Evolutionary conservation across 2,329 filamentous ascomycete species (phyloP), one percentile per base, ranked within the genome.

Genomic region (Phialophora tarda): DNA sequence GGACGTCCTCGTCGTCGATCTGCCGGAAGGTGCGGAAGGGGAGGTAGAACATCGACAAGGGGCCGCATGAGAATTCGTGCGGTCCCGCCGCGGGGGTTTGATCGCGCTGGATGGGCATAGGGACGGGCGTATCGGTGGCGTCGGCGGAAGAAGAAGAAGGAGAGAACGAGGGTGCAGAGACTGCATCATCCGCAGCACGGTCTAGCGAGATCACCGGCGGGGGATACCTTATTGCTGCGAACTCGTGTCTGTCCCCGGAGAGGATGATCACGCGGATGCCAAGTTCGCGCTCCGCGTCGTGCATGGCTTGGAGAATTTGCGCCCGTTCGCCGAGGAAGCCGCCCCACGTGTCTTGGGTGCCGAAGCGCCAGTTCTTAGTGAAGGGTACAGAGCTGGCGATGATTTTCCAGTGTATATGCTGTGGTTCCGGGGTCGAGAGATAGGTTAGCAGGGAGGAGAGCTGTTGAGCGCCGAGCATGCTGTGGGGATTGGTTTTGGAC

Each of bases 351-450:
- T 99, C 95, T 68, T 89, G 84, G 1, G 88, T 88, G 70, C 95
- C 94, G 70, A 97, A 87, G 26, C 88, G 90, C 94, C 95, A 99
- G 78, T 99, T 99, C 81, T 97, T 96, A 6, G 95, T 98, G 76
- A 99, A 97, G 0, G 95, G 95, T 4, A 98, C 91, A 21, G 91
- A 93, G 47, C 91, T 93, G 21, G 93, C 89, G 59, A 99, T 83
- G 73, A 99, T 88, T 81, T 98, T 98, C 94, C 95, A 99, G 74
- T 89, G 89, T 0, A 97, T 89, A 0, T 92, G 92, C 32, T 82
- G 81, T 0, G 91, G 89, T 69, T 92, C 90, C 0, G 91, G 88
- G 1, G 85, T 87, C 11, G 82, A 82, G 23, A 99, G 83, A 85
- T 91, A 99, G 3, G 84, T 83, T 4, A 97, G 81, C 1, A 99